phyloP scores from a whole-genome alignment of 225 moss, liverwort and hornwort genomes.

The Pleurozium schreberi region DNA sequence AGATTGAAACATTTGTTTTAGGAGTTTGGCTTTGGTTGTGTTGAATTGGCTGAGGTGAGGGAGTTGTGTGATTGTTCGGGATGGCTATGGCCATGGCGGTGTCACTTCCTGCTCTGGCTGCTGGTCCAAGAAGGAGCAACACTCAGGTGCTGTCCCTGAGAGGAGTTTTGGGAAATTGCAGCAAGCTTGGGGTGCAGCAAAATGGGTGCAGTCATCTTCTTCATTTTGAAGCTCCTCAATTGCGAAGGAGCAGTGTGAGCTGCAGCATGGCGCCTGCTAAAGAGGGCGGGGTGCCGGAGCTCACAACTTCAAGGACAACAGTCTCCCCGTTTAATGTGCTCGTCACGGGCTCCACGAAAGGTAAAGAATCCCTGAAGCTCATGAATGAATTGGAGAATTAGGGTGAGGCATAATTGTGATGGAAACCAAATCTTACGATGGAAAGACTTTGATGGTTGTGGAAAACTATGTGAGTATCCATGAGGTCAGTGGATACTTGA shows the following conservation, averaged over 20 bases:
- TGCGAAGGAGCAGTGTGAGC: slow-evolving; percentile 2
- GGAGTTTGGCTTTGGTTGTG: neutral
- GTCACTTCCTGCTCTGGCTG: slow-evolving; percentile 10
- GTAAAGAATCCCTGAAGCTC: neutral
- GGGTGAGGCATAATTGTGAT: neutral
- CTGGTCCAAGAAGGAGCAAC: neutral
- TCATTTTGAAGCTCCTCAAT: neutral
- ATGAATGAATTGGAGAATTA: neutral
- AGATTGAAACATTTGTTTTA: neutral
- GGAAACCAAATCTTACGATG: neutral
- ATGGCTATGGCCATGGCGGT: slow-evolving; percentile 23
- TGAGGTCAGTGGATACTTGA: neutral
- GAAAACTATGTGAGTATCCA: neutral
- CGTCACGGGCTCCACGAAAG: slow-evolving; percentile 91
- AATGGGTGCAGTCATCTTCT: neutral
- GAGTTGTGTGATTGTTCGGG: neutral
- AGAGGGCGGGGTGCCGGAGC: slow-evolving; percentile 12
- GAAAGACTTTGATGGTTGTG: neutral
- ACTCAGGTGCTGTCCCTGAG: neutral
- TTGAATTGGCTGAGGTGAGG: neutral
- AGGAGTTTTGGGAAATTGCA: neutral
- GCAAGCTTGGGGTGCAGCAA: neutral
- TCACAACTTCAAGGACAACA: neutral
- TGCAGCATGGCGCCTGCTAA: slow-evolving; percentile 21
- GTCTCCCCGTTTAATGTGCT: slow-evolving; percentile 68